These are phyloP conservation scores for Thalassiosira livingstoniorum DNA, from an alignment of 352 stramenopile species.

Conservation along the genomic window DNA sequence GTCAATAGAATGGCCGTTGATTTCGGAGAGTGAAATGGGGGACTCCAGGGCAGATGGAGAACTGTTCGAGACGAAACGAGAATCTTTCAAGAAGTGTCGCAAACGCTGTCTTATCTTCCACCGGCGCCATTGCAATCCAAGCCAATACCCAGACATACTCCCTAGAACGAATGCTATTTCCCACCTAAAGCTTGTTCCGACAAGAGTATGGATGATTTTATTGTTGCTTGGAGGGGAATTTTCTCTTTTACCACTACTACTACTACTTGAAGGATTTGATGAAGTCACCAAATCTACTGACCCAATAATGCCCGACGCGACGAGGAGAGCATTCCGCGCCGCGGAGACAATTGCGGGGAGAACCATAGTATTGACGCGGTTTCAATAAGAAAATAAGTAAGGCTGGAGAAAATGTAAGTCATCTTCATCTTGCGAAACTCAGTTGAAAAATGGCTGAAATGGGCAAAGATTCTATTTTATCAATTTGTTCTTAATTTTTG, in stretches of 20 bases:
- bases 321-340: background rate
- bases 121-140: background rate
- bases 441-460: no score
- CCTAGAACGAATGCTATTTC: background rate
- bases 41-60: background rate
- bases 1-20: background rate
- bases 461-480: no score
- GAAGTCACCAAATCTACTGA: background rate
- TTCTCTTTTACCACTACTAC: background rate
- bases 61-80: background rate
- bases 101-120: constrained; percentile 2
- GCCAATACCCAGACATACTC: background rate
- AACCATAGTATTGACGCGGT: background rate
- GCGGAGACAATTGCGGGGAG: background rate
- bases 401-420: no score
- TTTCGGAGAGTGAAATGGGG: background rate
- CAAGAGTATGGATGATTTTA: background rate
- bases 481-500: no score
- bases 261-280: background rate
- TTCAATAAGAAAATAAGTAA: no score
- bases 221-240: background rate
- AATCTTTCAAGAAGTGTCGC: background rate
- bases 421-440: no score
- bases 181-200: background rate
- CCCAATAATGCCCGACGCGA: background rate